Percentiles rank a stretch among this genome's conserved stretches.
Conservation (phyloP, 1,139 yeast species). For the Magnusiomyces tetraspermus region DNA sequence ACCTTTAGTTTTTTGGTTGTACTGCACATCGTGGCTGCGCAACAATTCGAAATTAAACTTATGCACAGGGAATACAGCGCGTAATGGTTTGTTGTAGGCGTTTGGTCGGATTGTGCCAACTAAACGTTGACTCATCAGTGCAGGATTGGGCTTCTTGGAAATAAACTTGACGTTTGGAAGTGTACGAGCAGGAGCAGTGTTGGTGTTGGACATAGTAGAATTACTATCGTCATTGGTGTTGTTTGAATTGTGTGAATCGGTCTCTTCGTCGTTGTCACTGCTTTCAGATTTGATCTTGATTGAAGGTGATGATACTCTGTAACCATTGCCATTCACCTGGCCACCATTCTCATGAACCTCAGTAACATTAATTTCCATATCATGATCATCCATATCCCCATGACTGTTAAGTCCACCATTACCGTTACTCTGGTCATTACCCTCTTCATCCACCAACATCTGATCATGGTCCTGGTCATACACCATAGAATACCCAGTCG, state of each 20-base stretch:
- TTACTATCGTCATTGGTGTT: background rate
- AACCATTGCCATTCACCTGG: too few relatives aligned
- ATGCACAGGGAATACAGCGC: slow-evolving; percentile 21
- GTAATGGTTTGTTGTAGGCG: background rate
- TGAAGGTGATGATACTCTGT: too few relatives aligned
- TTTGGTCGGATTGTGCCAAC: background rate
- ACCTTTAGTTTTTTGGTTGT: slow-evolving; percentile 5
- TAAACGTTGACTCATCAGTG: background rate
- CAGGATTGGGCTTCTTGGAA: background rate
- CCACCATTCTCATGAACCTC: too few relatives aligned
- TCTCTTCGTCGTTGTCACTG: background rate
- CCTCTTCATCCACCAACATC: too few relatives aligned
- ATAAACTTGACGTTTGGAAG: background rate
- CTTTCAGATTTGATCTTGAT: too few relatives aligned
- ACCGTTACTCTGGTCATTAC: too few relatives aligned
- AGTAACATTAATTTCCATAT: too few relatives aligned
- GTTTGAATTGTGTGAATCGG: too few relatives aligned
- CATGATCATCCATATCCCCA: too few relatives aligned
- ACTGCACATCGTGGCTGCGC: slow-evolving; percentile 17
- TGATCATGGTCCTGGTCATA: background rate
- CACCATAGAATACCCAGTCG: slow-evolving; percentile 13
- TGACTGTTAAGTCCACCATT: too few relatives aligned
- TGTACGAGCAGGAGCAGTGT: too few relatives aligned
- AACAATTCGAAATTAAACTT: slow-evolving; percentile 20
- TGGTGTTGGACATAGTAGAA: too few relatives aligned